These are phyloP conservation scores for Acer yangbiense DNA, from an alignment of 345 rosid species.

Conservation along the genomic window DNA sequence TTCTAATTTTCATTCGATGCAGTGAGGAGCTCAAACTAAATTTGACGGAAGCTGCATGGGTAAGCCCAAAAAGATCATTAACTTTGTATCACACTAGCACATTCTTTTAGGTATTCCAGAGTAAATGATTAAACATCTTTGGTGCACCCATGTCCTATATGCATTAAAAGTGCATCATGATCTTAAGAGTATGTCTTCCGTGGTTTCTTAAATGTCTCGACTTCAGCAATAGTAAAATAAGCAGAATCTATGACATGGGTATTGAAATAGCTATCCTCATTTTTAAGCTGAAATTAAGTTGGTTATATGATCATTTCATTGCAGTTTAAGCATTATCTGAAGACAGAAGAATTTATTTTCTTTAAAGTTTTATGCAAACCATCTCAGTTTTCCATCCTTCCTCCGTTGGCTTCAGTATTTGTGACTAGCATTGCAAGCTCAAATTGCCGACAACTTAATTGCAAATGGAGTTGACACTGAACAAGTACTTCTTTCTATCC, in stretches of 20 bases:
- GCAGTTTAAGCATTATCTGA: not conserved
- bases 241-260: not conserved
- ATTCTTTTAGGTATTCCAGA: constrained; percentile 6
- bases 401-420: constrained; percentile 83
- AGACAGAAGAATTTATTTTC: constrained; percentile 8
- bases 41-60: constrained; percentile 98
- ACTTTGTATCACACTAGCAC: not conserved
- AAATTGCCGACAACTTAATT: constrained; percentile 80
- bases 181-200: not conserved
- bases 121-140: not conserved
- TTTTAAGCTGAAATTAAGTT: too few relatives aligned
- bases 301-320: not conserved
- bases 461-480: constrained; percentile 57
- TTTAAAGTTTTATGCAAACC: not conserved
- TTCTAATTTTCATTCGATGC: constrained; percentile 36
- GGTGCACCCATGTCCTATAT: not conserved
- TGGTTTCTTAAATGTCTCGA: not conserved
- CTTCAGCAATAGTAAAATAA: not conserved
- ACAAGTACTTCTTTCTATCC: not conserved
- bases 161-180: not conserved
- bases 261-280: not conserved
- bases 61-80: constrained; percentile 35
- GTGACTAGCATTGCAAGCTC: constrained; percentile 77
- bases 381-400: constrained; percentile 94
- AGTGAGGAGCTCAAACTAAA: constrained; percentile 86